Conservation (phyloP, 495 filamentous ascomycete species). For the Aspergillus heteromorphus region DNA sequence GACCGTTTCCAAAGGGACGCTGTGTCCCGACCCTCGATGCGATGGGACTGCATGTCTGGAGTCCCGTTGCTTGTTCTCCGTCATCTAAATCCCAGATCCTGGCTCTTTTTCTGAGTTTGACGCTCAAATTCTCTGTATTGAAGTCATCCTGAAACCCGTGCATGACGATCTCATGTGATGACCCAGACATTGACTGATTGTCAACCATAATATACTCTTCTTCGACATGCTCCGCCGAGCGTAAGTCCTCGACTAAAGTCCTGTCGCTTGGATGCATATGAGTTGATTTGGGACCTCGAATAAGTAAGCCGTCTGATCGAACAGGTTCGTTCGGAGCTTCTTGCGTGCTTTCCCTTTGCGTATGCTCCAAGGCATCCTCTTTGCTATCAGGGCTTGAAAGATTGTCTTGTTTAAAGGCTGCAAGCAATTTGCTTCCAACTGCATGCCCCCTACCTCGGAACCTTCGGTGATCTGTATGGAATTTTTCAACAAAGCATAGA, state of each 20-base stretch:
- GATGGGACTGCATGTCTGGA: background rate
- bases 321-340: background rate
- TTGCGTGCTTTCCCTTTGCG: background rate
- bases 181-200: background rate
- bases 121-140: background rate
- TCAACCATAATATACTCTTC: background rate
- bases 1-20: background rate
- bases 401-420: conserved; percentile 18
- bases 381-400: background rate
- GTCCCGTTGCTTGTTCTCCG: background rate
- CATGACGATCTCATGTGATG: background rate
- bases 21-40: background rate
- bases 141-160: background rate
- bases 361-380: background rate
- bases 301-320: background rate
- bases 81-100: background rate
- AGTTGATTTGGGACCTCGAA: background rate
- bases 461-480: background rate
- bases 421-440: conserved; percentile 25
- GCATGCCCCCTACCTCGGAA: conserved; percentile 21
- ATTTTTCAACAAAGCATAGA: background rate
- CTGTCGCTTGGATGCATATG: background rate
- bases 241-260: background rate
- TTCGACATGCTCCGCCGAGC: background rate
- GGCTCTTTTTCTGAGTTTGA: background rate